These are phyloP conservation scores for Lipomyces oligophaga DNA, from an alignment of 805 yeast species.

Conservation along the genomic window DNA sequence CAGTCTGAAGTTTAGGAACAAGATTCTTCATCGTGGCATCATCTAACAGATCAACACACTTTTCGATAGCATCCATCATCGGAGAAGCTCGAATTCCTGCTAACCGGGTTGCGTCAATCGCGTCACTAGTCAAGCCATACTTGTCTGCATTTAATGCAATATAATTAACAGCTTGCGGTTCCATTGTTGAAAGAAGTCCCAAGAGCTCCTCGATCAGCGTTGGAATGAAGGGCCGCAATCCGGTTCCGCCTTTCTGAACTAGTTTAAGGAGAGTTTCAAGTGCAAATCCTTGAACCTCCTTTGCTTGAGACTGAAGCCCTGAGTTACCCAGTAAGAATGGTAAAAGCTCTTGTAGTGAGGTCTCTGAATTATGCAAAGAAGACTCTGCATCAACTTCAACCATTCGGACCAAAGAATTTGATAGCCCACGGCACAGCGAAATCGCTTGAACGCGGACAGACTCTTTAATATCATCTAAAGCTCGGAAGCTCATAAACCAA, in stretches of 20 bases:
- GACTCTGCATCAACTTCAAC: conserved; percentile 48
- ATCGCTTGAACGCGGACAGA: conserved; percentile 82
- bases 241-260: conserved; percentile 57
- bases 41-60: conserved; percentile 56
- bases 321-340: conserved; percentile 77
- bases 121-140: conserved; percentile 65
- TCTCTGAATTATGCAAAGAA: conserved; percentile 43
- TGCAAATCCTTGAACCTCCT: conserved; percentile 75
- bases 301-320: conserved; percentile 81
- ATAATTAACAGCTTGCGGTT: conserved; percentile 86
- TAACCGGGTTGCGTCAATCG: conserved; percentile 72
- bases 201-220: conserved; percentile 65
- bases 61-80: conserved; percentile 80
- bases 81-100: conserved; percentile 78
- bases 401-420: conserved; percentile 57
- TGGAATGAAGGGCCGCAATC: conserved; percentile 63
- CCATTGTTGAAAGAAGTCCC: conserved; percentile 74
- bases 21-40: conserved; percentile 48
- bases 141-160: conserved; percentile 83
- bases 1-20: conserved; percentile 48
- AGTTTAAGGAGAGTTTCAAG: conserved; percentile 66
- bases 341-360: conserved; percentile 54
- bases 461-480: conserved; percentile 90
- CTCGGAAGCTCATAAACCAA: conserved; percentile 85
- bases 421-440: conserved; percentile 60